These are phyloP conservation scores for Microbotryum scabiosae DNA, from an alignment of 1,284 basidiomycete genomes.

Conservation along the genomic window DNA sequence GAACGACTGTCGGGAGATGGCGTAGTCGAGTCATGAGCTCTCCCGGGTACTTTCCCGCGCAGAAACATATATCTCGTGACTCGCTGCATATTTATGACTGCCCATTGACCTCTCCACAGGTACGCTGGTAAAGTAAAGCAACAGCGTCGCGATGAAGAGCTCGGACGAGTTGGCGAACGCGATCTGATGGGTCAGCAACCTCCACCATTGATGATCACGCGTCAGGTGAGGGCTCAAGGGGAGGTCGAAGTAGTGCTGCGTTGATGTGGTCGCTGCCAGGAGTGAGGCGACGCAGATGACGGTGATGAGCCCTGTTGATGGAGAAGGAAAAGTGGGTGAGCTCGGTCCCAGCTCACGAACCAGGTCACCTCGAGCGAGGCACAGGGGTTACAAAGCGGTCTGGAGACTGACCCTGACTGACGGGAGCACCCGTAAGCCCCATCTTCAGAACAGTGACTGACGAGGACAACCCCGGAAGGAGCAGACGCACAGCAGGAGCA, in stretches of 20 bases:
- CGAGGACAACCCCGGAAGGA: too few relatives aligned
- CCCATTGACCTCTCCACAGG: conserved; percentile 79
- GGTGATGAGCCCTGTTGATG: conserved; percentile 64
- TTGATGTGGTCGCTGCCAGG: conserved; percentile 50
- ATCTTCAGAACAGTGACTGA: background rate
- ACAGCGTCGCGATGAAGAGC: conserved; percentile 63
- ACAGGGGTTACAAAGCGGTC: background rate
- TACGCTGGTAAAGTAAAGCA: conserved; percentile 64
- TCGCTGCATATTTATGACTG: conserved; percentile 75
- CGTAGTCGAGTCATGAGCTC: background rate
- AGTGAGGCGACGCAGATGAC: conserved; percentile 60
- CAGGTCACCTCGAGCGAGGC: background rate
- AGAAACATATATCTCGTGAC: too few relatives aligned
- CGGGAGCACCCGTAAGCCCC: conserved; percentile 51
- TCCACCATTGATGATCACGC: conserved; percentile 61
- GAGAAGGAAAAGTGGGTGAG: background rate
- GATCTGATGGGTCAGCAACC: conserved; percentile 63
- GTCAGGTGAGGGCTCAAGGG: conserved; percentile 48
- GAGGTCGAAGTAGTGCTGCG: conserved; percentile 69
- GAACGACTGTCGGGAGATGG: conserved; percentile 56
- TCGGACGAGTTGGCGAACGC: conserved; percentile 78
- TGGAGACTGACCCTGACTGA: conserved; percentile 57
- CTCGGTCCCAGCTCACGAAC: background rate
- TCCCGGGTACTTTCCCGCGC: background rate
- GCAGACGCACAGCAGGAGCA: too few relatives aligned